These are phyloP conservation scores for Dactylellina leptospora DNA, from an alignment of 2,329 filamentous ascomycete species.

Conservation along the genomic window DNA sequence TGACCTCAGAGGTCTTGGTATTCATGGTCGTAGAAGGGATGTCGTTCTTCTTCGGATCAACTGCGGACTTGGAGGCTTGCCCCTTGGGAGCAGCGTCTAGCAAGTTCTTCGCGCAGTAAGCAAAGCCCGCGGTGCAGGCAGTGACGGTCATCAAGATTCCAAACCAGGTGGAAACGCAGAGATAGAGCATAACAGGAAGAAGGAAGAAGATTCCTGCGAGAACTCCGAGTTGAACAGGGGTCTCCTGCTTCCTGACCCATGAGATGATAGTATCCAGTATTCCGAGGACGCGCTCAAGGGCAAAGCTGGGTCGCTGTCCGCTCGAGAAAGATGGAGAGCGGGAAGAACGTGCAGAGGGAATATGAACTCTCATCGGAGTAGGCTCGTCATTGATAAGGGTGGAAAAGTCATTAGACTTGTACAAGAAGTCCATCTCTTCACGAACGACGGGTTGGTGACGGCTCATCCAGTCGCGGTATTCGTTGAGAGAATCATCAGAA, in stretches of 20 bases:
- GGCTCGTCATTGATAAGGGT: conserved; percentile 31
- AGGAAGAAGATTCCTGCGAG: conserved; percentile 46
- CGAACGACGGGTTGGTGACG: conserved; percentile 45
- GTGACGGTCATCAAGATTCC: conserved; percentile 45
- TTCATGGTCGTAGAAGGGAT: conserved; percentile 22
- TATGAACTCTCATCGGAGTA: conserved; percentile 40
- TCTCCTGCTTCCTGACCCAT: conserved; percentile 46
- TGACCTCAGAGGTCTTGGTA: conserved; percentile 22
- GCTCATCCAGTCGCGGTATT: conserved; percentile 47
- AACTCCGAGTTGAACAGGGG: conserved; percentile 39
- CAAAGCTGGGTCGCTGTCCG: conserved; percentile 15
- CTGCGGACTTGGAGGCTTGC: conserved; percentile 7
- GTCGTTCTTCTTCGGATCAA: conserved; percentile 14
- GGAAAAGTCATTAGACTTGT: conserved; percentile 47
- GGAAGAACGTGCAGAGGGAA: conserved; percentile 36
- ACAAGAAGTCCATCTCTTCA: conserved; percentile 52
- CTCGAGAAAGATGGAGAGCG: conserved; percentile 35
- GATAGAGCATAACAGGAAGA: conserved; percentile 38
- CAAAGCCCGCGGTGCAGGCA: conserved; percentile 38
- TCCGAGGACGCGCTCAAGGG: conserved; percentile 26
- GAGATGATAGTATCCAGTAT: conserved; percentile 34
- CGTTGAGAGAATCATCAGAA: conserved; percentile 23
- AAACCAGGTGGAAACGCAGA: conserved; percentile 43
- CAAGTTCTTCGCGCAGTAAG: conserved; percentile 35
- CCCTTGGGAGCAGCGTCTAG: conserved; percentile 9